A percentile compares a stretch with the other conserved stretches of the same genome.
Conservation (phyloP, 495 filamentous ascomycete genomes). For the Penicillium steckii region DNA sequence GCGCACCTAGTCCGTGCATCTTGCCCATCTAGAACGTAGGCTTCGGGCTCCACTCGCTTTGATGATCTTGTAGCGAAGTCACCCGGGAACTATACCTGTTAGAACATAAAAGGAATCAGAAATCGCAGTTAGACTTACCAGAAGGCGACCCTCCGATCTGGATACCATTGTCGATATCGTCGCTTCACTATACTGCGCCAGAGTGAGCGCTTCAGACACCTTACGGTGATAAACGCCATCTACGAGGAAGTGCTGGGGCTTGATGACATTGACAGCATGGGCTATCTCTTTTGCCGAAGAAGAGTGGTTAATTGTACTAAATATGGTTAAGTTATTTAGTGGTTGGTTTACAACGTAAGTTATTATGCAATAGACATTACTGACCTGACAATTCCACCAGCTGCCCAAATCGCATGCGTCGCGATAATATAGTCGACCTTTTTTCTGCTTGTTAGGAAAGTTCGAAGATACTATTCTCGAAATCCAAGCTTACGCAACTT, state of each 20-base stretch:
- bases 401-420: conserved; percentile 72
- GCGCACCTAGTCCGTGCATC: conserved; percentile 6
- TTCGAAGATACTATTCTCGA: neutral
- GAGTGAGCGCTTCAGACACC: neutral
- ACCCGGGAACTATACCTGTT: neutral
- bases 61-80: neutral
- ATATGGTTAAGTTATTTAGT: neutral
- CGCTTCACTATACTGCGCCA: neutral
- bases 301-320: conserved; percentile 70
- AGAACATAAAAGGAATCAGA: neutral
- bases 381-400: conserved; percentile 57
- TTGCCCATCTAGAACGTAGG: neutral
- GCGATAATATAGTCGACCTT: conserved; percentile 31
- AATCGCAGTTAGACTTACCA: neutral
- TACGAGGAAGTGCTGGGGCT: conserved; percentile 52
- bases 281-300: conserved; percentile 76
- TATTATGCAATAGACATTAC: neutral
- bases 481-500: neutral
- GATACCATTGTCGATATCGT: neutral
- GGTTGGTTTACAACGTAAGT: neutral
- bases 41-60: neutral
- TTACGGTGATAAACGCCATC: neutral
- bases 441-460: neutral
- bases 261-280: conserved; percentile 65
- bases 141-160: neutral